These are phyloP conservation scores for Fomitopsis serialis DNA, from an alignment of 768 basidiomycete species.

Conservation along the genomic window DNA sequence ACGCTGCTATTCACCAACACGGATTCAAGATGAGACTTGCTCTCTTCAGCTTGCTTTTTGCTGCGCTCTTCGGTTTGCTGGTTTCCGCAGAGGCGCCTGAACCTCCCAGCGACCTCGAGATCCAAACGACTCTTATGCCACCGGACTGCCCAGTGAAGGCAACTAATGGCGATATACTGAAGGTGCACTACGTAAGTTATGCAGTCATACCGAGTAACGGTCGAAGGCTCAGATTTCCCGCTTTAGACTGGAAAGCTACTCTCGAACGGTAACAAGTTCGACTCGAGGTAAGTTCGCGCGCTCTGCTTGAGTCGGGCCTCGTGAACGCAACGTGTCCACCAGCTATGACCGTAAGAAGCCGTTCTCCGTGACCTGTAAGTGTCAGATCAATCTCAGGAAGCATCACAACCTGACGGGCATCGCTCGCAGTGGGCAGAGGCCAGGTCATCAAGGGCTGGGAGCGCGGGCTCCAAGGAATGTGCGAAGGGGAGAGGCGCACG, in stretches of 20 bases:
- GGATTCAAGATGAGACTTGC: slow-evolving; percentile 1
- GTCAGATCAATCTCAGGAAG: neutral
- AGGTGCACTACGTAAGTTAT: slow-evolving; percentile 72
- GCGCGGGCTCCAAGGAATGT: slow-evolving; percentile 78
- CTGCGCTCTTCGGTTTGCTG: slow-evolving; percentile 42
- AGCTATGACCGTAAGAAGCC: slow-evolving; percentile 73
- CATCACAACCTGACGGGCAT: neutral
- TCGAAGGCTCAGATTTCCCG: neutral
- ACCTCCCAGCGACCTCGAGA: slow-evolving; percentile 49
- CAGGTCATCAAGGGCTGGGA: slow-evolving; percentile 89
- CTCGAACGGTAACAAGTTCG: slow-evolving; percentile 76
- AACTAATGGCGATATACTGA: slow-evolving; percentile 54
- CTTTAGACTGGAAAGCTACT: slow-evolving; percentile 76
- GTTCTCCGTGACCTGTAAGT: slow-evolving; percentile 72
- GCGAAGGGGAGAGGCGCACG: slow-evolving; percentile 80
- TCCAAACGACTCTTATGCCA: slow-evolving; percentile 59
- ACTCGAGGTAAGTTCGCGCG: slow-evolving; percentile 60
- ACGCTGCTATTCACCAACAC: neutral
- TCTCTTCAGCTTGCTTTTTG: slow-evolving; percentile 41
- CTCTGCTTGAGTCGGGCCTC: neutral
- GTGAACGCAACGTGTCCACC: neutral
- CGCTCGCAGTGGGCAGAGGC: slow-evolving; percentile 64
- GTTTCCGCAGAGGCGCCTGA: slow-evolving; percentile 42
- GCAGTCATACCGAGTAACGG: neutral
- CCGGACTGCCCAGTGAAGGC: slow-evolving; percentile 51